phyloP scores from a whole-genome alignment of 2,329 filamentous ascomycete species.

The Penicillium sp. region DNA sequence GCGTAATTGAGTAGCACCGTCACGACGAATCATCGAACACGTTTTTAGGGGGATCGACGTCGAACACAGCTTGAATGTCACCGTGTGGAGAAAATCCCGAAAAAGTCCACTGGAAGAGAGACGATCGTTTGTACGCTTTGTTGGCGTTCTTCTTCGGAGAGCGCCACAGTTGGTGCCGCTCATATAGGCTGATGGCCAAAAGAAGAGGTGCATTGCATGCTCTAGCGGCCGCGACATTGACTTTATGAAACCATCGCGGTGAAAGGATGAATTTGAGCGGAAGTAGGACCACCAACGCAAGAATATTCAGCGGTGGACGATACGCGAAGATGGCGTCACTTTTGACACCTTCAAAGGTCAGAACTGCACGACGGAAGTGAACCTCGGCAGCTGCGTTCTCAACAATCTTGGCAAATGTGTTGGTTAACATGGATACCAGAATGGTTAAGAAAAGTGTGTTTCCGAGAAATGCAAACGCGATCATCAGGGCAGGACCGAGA shows the following conservation, averaged over 20 bases:
- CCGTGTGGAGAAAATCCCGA: constrained; percentile 1
- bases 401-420: background rate
- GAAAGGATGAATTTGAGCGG: background rate
- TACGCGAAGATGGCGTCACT: constrained; percentile 1
- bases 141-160: background rate
- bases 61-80: constrained; percentile 1
- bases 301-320: constrained; percentile 1
- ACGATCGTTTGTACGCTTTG: background rate
- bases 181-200: background rate
- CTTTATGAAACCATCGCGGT: background rate
- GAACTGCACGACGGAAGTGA: background rate
- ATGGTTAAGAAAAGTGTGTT: constrained; percentile 1
- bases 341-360: constrained; percentile 1
- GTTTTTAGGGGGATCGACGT: background rate
- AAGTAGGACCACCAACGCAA: background rate
- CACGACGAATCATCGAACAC: background rate
- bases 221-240: background rate
- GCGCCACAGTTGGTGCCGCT: background rate
- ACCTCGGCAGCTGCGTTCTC: background rate
- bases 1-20: background rate
- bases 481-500: constrained; percentile 1
- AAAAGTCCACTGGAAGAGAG: constrained; percentile 1
- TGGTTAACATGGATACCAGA: background rate
- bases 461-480: constrained; percentile 1
- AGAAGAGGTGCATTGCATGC: background rate